Conservation (phyloP, 1,284 basidiomycete genomes). For the Microbotryum lychnidis-dioicae region DNA sequence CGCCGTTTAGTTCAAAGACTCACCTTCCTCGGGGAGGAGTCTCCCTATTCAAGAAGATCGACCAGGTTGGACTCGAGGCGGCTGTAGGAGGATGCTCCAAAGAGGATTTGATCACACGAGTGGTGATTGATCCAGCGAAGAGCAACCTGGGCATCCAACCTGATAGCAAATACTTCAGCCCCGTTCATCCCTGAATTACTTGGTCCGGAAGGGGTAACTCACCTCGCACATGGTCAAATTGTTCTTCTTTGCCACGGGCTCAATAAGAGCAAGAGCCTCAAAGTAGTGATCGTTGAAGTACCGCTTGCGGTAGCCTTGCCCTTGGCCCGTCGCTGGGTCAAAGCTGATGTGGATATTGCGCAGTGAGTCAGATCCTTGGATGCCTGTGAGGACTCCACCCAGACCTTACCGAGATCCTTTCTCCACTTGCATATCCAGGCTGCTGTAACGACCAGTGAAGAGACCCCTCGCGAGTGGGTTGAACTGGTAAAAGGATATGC, state of each 20-base stretch:
- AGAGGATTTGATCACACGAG: constrained; percentile 48
- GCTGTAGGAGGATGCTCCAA: constrained; percentile 49
- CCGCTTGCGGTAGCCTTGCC: constrained; percentile 43
- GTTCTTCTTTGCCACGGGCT: constrained; percentile 45
- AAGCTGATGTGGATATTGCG: constrained; percentile 33
- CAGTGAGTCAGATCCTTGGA: too few relatives aligned
- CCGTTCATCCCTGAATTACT: too few relatives aligned
- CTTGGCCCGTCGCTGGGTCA: constrained; percentile 40
- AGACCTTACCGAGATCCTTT: constrained; percentile 40
- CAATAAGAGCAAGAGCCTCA: constrained; percentile 45
- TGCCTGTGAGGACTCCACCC: too few relatives aligned
- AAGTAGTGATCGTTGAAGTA: constrained; percentile 48
- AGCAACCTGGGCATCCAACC: constrained; percentile 33
- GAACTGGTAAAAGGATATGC: constrained; percentile 54
- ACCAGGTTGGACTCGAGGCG: constrained; percentile 50
- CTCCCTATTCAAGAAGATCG: constrained; percentile 51
- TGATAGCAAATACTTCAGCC: too few relatives aligned
- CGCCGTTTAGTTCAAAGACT: constrained; percentile 25
- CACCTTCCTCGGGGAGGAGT: constrained; percentile 49
- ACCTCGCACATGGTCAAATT: constrained; percentile 48
- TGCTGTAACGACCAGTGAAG: constrained; percentile 7
- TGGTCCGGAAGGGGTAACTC: not conserved
- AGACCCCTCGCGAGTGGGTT: constrained; percentile 25
- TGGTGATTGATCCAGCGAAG: constrained; percentile 53
- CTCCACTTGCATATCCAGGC: constrained; percentile 39